Evolutionary conservation across 352 stramenopile genomes (phyloP), one percentile per base, ranked within the genome.

Genomic region (Globisporangium nagaii): DNA sequence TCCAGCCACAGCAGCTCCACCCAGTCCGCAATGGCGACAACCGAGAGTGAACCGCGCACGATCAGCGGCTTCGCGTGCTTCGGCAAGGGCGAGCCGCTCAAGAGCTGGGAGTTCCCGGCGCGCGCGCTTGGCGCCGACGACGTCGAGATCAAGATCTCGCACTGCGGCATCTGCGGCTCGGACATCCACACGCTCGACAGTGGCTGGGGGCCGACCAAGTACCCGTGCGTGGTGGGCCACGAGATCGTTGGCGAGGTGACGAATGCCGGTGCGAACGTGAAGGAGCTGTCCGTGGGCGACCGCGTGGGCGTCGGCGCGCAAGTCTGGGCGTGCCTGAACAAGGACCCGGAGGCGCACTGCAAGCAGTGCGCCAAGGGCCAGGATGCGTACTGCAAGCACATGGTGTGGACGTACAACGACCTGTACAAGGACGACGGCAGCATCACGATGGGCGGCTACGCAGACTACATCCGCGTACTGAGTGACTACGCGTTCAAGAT

Each of bases 401-500:
- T 48, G 17, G 65, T 82, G 20, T 49, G 42, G 27, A 93, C 79
- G 1, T 90, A 93, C 67, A 81, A 82, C 63, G 45, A 44, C 52
- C 27, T 22, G 49, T 75, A 71, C 49, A 55, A 49, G 30, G 36
- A 46, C n/a, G n/a, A n/a, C 41, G 68, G 66, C 32, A 44, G 27
- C 24, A 53, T 49, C 7, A 58, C 56, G 15, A 74, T 74, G 52
- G 80, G 84, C 25, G 87, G 87, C 20, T 96, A 95, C 55, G 69
- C 68, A 15, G 68, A 86, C 28, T 75, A 67, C 51, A 77, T 95
- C 37, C 82, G 87, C 12, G 71, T 88, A 3, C 43, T 72, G 51
- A 51, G 75, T 46, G 53, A 63, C 24, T 94, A 87, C 62, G 75
- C 79, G 0, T 75, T 96, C 50, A 55, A 62, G 55, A 85, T 96